These are phyloP conservation scores for Coriolopsis trogii DNA, from an alignment of 1,284 basidiomycete species.

Conservation along the genomic window DNA sequence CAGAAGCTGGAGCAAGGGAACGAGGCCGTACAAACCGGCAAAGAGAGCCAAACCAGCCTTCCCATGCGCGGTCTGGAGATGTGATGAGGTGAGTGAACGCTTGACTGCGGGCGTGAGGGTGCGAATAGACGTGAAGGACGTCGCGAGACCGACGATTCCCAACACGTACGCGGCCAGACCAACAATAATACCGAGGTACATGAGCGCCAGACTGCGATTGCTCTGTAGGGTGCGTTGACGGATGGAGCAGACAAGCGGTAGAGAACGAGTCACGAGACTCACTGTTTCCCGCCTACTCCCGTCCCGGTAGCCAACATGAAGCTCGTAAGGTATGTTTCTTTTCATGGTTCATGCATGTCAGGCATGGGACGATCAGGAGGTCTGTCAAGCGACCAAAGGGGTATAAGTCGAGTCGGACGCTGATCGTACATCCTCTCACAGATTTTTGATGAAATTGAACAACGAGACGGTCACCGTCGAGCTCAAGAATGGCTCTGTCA, in stretches of 20 bases:
- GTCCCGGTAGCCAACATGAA: too few species aligned
- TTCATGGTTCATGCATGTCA: too few species aligned
- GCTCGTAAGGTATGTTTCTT: too few species aligned
- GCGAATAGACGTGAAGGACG: constrained; percentile 61
- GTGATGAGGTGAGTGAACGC: constrained; percentile 31
- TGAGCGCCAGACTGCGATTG: constrained; percentile 26
- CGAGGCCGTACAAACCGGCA: constrained; percentile 54
- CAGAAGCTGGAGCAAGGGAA: constrained; percentile 49
- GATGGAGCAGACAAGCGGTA: constrained; percentile 54
- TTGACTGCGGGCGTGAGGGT: constrained; percentile 31
- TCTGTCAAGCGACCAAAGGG: too few species aligned
- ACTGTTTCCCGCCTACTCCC: too few species aligned
- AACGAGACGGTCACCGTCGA: constrained; percentile 99
- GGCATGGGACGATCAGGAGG: too few species aligned
- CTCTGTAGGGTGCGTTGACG: constrained; percentile 27
- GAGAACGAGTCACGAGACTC: too few species aligned
- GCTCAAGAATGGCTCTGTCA: constrained; percentile 95
- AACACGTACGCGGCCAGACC: constrained; percentile 57
- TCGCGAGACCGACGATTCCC: constrained; percentile 62
- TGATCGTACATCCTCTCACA: too few species aligned
- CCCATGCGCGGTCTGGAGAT: constrained; percentile 63
- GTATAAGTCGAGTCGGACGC: too few species aligned
- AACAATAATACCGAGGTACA: constrained; percentile 42
- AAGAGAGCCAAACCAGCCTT: constrained; percentile 65
- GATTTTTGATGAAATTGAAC: constrained; percentile 99